Conservation (phyloP, 805 yeast genomes). For the Blastobotrys mokoenaii region DNA sequence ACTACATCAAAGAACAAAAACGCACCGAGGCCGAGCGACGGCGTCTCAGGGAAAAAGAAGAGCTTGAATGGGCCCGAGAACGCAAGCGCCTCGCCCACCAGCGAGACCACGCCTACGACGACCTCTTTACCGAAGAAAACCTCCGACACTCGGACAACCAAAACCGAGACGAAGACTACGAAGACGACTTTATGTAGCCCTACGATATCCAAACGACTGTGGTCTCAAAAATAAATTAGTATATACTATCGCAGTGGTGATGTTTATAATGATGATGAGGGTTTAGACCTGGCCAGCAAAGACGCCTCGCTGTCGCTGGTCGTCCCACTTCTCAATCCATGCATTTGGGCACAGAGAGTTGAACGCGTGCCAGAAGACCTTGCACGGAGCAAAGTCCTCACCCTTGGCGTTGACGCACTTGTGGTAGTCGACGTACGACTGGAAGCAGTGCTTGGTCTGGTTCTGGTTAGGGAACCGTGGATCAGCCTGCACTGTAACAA, state of each 20-base stretch:
- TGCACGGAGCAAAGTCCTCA: constrained; percentile 96
- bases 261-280: background rate
- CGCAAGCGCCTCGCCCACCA: constrained; percentile 25
- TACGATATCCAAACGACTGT: background rate
- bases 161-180: constrained; percentile 43
- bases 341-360: constrained; percentile 45
- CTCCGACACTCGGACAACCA: constrained; percentile 38
- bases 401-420: constrained; percentile 95
- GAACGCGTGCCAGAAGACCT: constrained; percentile 87
- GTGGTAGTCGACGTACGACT: constrained; percentile 95
- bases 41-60: constrained; percentile 33
- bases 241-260: background rate
- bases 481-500: constrained; percentile 8
- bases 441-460: constrained; percentile 98
- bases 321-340: constrained; percentile 35
- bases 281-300: constrained; percentile 34
- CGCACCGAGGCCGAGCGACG: constrained; percentile 25
- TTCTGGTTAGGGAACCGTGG: constrained; percentile 78
- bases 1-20: constrained; percentile 33
- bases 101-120: constrained; percentile 39
- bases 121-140: constrained; percentile 40
- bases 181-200: constrained; percentile 46
- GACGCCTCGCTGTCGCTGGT: constrained; percentile 42
- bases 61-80: constrained; percentile 29
- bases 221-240: too few relatives aligned